Evolutionary conservation across 805 yeast genomes (phyloP).

Genomic region (Kodamaea lidongshanica): DNA sequence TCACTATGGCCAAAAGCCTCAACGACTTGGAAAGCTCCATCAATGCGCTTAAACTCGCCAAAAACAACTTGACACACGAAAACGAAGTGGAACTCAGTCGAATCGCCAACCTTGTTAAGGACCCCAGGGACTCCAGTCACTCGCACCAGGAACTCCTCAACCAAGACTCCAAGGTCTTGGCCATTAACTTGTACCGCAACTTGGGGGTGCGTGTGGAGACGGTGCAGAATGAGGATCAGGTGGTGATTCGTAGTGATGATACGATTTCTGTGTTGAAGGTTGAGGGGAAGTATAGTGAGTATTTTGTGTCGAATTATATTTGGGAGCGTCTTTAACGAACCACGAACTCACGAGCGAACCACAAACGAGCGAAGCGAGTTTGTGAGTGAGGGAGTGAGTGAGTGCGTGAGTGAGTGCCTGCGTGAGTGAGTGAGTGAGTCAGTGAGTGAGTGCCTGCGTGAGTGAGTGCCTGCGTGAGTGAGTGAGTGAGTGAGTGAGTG

Average conservation of each 20-base stretch:
- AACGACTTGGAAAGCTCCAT: slow-evolving; percentile 44
- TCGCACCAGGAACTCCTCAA: slow-evolving; percentile 28
- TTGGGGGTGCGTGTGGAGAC: slow-evolving; percentile 50
- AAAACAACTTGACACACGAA: slow-evolving; percentile 25
- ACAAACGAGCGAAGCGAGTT: too few species aligned
- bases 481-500: too few species aligned
- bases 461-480: too few species aligned
- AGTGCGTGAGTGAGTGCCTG: too few species aligned
- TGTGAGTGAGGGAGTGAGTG: too few species aligned
- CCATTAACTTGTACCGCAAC: slow-evolving; percentile 53
- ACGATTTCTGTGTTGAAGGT: slow-evolving; percentile 46
- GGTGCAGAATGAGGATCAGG: slow-evolving; percentile 13
- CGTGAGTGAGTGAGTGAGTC: too few species aligned
- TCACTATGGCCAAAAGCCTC: slow-evolving; percentile 46
- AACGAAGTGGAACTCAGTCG: slow-evolving; percentile 4
- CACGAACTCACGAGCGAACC: too few species aligned
- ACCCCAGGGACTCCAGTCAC: slow-evolving; percentile 22
- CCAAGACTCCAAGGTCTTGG: slow-evolving; percentile 43
- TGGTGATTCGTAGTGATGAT: slow-evolving; percentile 47
- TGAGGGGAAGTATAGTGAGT: slow-evolving; percentile 53
- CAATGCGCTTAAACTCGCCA: slow-evolving; percentile 24
- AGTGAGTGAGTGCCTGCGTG: too few species aligned
- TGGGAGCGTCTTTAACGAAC: slow-evolving; percentile 60
- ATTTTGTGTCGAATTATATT: slow-evolving; percentile 65
- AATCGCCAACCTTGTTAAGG: slow-evolving; percentile 5